Evolutionary conservation across 495 filamentous ascomycete species (phyloP), one percentile per base, ranked within the genome.

Genomic region (Penicillium soppii): DNA sequence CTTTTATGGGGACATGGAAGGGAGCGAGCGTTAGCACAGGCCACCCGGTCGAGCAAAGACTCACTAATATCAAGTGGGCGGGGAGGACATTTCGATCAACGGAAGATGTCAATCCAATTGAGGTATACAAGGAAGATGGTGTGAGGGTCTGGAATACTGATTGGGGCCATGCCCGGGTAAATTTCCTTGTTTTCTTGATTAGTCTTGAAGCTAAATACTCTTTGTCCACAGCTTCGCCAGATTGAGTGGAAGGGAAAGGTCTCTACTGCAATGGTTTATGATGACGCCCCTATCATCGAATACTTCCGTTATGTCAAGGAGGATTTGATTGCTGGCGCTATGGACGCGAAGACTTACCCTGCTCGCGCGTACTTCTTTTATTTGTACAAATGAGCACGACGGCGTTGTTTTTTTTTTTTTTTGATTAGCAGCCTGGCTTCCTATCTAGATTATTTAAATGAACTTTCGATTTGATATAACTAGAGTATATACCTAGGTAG

Each of bases 21-120:
- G 64, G 62, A 17, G 54, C 47, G n/a, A 56, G 38, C 32, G 57
- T 66, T 2, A 58, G 61, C 37, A 64, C 57, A 9, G 58, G 52
- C 48, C 59, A 64, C 42, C 59, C 62, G 4, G 52, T 38, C 15
- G 53, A 63, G 39, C 21, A 38, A 16, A 54, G 43, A 19, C 46
- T 66, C 21, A 46, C 26, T 1, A 6, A 27, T 7, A 49, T 63
- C 52, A 53, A 44, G 4, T 70, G 59, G 64, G 62, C 59, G 10
- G 64, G 62, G 3, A 67, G 64, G 50, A 54, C 50, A 30, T 68
- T 66, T 42, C 26, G 51, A 10, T 57, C 55, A 0, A 52, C 54
- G 1, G 62, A 68, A 22, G 60, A 68, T 39, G 62, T 68, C 19
- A 62, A 66, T 48, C 65, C 65, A 2, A 61, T 66, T 4, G 55